Conservation (phyloP, 768 basidiomycete species). For the Suillus fuscotomentosus region DNA sequence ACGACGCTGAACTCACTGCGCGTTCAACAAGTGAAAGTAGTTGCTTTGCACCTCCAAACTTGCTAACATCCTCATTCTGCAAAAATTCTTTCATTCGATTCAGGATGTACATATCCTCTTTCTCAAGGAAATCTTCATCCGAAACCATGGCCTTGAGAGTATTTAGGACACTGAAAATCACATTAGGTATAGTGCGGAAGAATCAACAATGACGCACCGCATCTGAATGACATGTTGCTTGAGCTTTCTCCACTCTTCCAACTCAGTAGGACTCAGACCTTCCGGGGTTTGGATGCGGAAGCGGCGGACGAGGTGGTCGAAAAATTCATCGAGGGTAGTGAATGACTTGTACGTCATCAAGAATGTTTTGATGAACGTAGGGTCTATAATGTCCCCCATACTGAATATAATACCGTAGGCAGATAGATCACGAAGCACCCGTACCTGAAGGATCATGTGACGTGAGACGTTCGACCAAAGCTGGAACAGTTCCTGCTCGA, state of each 20-base stretch:
- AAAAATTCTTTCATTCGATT: constrained; percentile 82
- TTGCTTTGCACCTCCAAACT: constrained; percentile 71
- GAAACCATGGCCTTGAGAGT: constrained; percentile 87
- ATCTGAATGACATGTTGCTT: constrained; percentile 88
- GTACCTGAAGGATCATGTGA: constrained; percentile 85
- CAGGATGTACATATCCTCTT: constrained; percentile 81
- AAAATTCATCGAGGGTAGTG: constrained; percentile 77
- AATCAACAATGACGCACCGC: constrained; percentile 52
- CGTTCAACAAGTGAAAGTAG: constrained; percentile 74
- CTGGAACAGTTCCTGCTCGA: constrained; percentile 81
- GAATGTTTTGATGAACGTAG: constrained; percentile 84
- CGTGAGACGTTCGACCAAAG: constrained; percentile 87
- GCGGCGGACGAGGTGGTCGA: constrained; percentile 76
- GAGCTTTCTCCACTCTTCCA: constrained; percentile 75
- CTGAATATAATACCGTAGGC: background rate
- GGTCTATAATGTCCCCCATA: constrained; percentile 43
- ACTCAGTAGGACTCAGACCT: constrained; percentile 57
- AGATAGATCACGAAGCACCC: constrained; percentile 20
- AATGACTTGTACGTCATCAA: constrained; percentile 97
- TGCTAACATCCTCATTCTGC: constrained; percentile 59
- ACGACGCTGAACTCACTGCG: constrained; percentile 51
- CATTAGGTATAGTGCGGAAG: constrained; percentile 5
- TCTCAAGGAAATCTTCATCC: constrained; percentile 81
- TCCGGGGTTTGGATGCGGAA: constrained; percentile 78
- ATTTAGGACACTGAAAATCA: constrained; percentile 66